Evolutionary conservation across 352 stramenopile genomes (phyloP), one percentile per base, ranked within the genome.

Genomic region (Pythium biforme): DNA sequence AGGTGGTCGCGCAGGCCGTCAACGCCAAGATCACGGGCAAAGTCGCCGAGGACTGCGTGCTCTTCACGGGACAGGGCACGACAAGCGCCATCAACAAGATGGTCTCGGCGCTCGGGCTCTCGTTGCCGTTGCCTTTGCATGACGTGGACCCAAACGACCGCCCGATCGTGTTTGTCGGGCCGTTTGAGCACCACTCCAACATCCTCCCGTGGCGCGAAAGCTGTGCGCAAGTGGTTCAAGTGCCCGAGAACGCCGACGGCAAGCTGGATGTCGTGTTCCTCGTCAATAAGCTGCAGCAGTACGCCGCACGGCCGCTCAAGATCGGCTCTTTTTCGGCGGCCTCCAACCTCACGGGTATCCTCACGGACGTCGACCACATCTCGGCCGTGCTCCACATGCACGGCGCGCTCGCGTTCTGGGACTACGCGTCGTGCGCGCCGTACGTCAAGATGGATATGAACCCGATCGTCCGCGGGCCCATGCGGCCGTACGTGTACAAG

Each of bases 181-280:
- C 93, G 11, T 97, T 95, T 60, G 96, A 98, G 72, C 96, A 99
- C 73, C 96, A 99, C 72, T 97, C 89, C 23, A 98, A 98, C 74
- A 63, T 98, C 10, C 69, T 99, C 7, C 94, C 94, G 15, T 99
- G 94, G 94, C 71, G 95, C 51, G 95, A 99, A 78, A 88, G 75
- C 50, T 77, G 63, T 20, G 79, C 77, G 1, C 73, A 94, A 23
- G 79, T 96, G 2, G 61, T 92, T 20, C 71, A 68, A 29, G 68
- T 96, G 11, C 64, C 69, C 39, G 81, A 79, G 52, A 66, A 73
- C 51, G 40, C 33, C 6, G 60, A 72, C 7, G 69, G 65, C 23
- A 68, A 76, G 26, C 29, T 94, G 4, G 81, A 92, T 67, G 34
- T 85, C 15, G 57, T 34, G 17, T 62, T 89, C 15, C 69, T 96